Evolutionary conservation across 1,284 basidiomycete genomes (phyloP), one percentile per base, ranked within the genome.

Genomic region (Schizopora paradoxa): DNA sequence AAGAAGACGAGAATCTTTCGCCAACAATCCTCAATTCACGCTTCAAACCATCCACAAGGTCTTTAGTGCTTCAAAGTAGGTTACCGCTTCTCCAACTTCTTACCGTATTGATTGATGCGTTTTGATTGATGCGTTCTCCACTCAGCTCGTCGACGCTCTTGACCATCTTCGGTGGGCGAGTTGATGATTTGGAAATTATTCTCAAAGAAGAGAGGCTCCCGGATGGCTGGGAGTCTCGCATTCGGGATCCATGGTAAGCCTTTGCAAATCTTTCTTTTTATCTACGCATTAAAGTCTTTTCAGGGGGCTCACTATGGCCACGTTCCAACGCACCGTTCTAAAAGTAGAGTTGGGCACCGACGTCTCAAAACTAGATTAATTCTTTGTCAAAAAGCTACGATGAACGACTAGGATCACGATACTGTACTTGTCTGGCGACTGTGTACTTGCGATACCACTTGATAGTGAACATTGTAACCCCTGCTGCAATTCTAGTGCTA

Each of bases 11-110:
- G 74, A 82, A 26, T 65, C 80, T 1, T 63, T 67, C 37, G 65
- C 57, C 8, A 62, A 58, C 5, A 87, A 86, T 61, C 70, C 70
- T 3, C 68, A 77, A 2, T 86, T 72, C 56, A 66, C 70, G 10
- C 59, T 75, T 2, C 62, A 60, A 42, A 57, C 62, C 11, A 59
- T 67, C 46, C 82, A 86, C 61, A 75, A 70, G 52, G 52, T 77
- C 13, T 86, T 87, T 56, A 77, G 78, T 2, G 78, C 77, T 36
- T 63, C 79, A 37, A 87, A 86, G 82, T 86, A 56, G 37, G 77
- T 69, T 11, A 33, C 23, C 34, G n/a, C 6, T n/a, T 32, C 19
- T 35, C 32, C 26, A 44, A 28, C 31, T 29, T 25, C 41, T 41
- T 43, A 34, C 16, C n/a, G 11, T 49, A 52, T 14, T 35, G 27